Base-by-base conservation (phyloP, 2,329 filamentous ascomycete genomes). In the Aspergillus sp. region DNA sequence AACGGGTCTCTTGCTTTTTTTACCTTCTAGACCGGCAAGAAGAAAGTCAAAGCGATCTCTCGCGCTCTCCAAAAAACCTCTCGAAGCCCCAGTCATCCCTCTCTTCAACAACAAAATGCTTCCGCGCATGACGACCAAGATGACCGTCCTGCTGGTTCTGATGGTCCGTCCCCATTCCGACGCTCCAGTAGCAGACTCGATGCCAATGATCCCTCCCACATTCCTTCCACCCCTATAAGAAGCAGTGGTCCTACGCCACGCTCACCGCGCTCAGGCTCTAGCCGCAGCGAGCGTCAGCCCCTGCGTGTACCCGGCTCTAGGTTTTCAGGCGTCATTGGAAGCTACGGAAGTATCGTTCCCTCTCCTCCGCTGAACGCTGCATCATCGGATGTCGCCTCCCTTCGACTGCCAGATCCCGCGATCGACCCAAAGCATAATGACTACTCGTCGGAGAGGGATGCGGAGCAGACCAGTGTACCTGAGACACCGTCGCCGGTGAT, bases 21-120 rank as follows among this genome's bases (percentile, higher is more conserved):
- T 52, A 17, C 41, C n/a, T 17, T 54, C 62, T 62, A 88, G 85
- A 71, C 73, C 52, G 94, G 92, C 62, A 98, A 98, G 80, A 97
- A 97, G 80, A 89, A 92, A 73, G 84, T 98, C 76, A 98, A 97
- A 77, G 88, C 87, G 59, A 88, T 97, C 55, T 79, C 84, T 23
- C 86, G 89, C 63, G 91, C 92, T 61, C 84, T 95, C 63, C 83
- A 85, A 58, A 83, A 78, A 68, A 77, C 80, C 78, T 86, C 80
- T 76, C 86, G 73, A 41, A 75, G 67, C 44, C 70, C 73, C 17
- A 66, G 60, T n/a, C 60, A 85, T 0, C 84, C 87, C 8, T 74
- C 70, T 48, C 62, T 76, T 44, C 73, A 77, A 63, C 70, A 72
- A 39, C 58, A 65, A 11, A 36, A 36, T 57, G 58, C 56, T 51